Base-by-base conservation (phyloP, 129 eudicot genomes). In the Kitagawia praeruptora region DNA sequence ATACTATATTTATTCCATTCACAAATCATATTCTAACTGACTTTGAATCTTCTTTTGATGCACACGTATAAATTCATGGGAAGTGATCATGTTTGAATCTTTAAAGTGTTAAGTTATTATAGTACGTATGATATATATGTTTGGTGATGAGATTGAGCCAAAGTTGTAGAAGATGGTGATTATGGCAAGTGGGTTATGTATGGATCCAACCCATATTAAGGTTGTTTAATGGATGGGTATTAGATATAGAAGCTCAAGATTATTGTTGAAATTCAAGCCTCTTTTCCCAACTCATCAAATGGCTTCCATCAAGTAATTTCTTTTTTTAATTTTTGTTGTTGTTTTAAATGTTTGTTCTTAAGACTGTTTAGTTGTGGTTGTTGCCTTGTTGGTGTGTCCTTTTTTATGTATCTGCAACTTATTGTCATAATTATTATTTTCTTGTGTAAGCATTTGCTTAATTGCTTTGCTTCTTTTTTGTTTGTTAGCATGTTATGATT, bases 211-310 rank as follows among this genome's bases (percentile, higher is more conserved):
- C 16, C 44, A 9, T 16, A 39, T 4, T 21, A 39, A 66, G 14
- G 16, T 39, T 69, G 34, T 75, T 53, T 67, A 28, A 51, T 80
- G 63, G 31, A 84, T 78, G 85, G 85, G 80, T 38, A 75, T 78
- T 45, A 70, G 85, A 70, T 28, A 73, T n/a, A 21, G 84, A 76
- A 69, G 83, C 18, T 51, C 83, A 8, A 85, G 83, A 67, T 63
- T 66, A 44, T 38, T 34, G 19, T 40, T 75, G 79, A 41, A 48
- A 81, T 79, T 82, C 13, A 81, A 75, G 39, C 79, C 75, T 79
- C 64, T 73, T 37, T 53, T 77, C 37, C 81, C 87, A 27, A 76
- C 83, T 53, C 51, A 77, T 77, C 69, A 53, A 34, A 56, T 77
- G 69, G 79, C 25, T 37, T 46, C 14, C 74, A 77, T 80, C 79